phyloP scores from a whole-genome alignment of 352 stramenopile species.

The Phytophthora chlamydospora region DNA sequence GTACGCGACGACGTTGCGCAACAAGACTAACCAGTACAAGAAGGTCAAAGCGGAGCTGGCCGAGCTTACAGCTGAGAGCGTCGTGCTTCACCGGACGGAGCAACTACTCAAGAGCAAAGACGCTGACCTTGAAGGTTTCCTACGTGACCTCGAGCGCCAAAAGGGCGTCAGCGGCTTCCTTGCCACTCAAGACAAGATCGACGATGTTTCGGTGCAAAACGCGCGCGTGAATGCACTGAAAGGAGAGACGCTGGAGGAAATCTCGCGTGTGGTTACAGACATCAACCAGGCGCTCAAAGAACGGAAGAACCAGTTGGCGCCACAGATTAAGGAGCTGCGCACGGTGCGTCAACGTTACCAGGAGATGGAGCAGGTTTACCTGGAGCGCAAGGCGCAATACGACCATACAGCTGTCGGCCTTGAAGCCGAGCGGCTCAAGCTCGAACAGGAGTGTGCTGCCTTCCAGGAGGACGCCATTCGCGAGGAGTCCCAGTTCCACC shows the following conservation, averaged over 20 bases:
- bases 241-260: conserved; percentile 93
- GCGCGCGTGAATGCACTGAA: conserved; percentile 92
- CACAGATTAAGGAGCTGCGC: conserved; percentile 93
- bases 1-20: conserved; percentile 87
- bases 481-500: conserved; percentile 89
- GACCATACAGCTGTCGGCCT: conserved; percentile 89
- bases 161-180: conserved; percentile 89
- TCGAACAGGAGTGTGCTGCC: conserved; percentile 90
- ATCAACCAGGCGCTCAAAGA: conserved; percentile 93
- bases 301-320: conserved; percentile 92
- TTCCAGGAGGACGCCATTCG: conserved; percentile 90
- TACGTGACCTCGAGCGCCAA: conserved; percentile 83
- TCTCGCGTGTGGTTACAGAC: conserved; percentile 90
- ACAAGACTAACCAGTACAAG: conserved; percentile 94
- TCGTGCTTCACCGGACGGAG: conserved; percentile 93
- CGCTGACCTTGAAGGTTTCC: conserved; percentile 84
- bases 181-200: conserved; percentile 88
- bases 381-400: conserved; percentile 90
- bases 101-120: conserved; percentile 89
- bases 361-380: conserved; percentile 89
- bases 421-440: conserved; percentile 88
- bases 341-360: conserved; percentile 89
- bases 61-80: conserved; percentile 84
- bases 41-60: conserved; percentile 89
- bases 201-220: conserved; percentile 89